Conservation (phyloP, 768 basidiomycete species). For the Podaxis sp. region DNA sequence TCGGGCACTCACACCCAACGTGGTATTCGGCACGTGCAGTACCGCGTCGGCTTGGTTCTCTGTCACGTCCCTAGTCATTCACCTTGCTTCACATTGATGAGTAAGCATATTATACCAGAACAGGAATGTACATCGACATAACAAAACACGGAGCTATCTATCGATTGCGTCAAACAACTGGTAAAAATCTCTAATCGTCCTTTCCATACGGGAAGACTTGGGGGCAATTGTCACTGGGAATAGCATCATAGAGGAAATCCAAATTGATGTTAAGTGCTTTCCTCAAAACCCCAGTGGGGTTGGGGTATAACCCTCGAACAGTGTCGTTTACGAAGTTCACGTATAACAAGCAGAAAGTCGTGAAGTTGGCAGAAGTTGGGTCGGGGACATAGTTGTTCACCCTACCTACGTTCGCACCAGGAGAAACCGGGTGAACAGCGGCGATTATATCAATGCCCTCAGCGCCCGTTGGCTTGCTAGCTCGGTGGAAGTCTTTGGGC, state of each 20-base stretch:
- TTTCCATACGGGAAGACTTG: slow-evolving; percentile 18
- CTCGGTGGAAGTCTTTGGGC: slow-evolving; percentile 18
- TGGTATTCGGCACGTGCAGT: too few species aligned
- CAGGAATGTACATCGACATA: background rate
- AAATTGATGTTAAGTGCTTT: slow-evolving; percentile 16
- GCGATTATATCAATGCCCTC: slow-evolving; percentile 7
- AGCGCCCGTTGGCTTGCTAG: slow-evolving; percentile 1
- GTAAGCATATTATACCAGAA: background rate
- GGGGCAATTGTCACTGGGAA: slow-evolving; percentile 7
- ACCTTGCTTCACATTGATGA: too few species aligned
- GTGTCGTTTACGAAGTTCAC: slow-evolving; percentile 17
- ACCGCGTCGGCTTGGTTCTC: too few species aligned
- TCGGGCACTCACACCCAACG: too few species aligned
- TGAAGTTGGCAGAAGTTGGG: slow-evolving; percentile 13
- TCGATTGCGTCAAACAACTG: background rate
- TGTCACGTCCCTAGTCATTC: too few species aligned
- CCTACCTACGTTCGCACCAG: slow-evolving; percentile 15
- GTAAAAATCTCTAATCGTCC: background rate
- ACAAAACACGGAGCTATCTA: background rate
- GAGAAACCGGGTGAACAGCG: slow-evolving; percentile 13
- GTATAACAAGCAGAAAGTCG: slow-evolving; percentile 17
- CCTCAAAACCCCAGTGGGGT: slow-evolving; percentile 16
- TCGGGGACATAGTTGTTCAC: slow-evolving; percentile 18
- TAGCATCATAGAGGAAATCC: slow-evolving; percentile 11
- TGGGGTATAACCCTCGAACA: slow-evolving; percentile 19